Evolutionary conservation across 1,284 basidiomycete species (phyloP).

Genomic region (Fistulinella cinereoalba): DNA sequence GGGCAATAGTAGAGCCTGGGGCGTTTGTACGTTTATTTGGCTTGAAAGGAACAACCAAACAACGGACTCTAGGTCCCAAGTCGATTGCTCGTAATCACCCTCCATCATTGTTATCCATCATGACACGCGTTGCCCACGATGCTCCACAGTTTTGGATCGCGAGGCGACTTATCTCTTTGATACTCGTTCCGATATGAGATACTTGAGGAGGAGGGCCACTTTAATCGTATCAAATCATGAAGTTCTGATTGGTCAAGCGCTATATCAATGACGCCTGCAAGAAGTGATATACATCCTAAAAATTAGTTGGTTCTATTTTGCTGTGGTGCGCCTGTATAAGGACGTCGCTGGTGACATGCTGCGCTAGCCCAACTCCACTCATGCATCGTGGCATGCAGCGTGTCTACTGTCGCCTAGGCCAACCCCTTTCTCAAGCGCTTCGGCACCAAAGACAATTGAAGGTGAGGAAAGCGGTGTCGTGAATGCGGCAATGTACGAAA

Average conservation of each 20-base stretch:
- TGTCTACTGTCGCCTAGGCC: conserved; percentile 11
- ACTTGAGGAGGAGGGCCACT: no score
- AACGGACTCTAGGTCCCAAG: conserved; percentile 4
- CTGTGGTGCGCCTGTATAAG: not conserved
- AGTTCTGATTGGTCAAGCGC: conserved; percentile 10
- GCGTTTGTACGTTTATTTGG: conserved; percentile 19
- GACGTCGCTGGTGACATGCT: conserved; percentile 2
- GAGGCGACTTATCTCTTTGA: conserved; percentile 1
- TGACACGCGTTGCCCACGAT: conserved; percentile 25
- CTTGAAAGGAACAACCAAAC: conserved; percentile 5
- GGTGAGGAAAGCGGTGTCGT: conserved; percentile 33
- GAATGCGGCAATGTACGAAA: conserved; percentile 33
- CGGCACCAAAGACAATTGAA: conserved; percentile 12
- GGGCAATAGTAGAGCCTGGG: not conserved
- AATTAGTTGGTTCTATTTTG: not conserved
- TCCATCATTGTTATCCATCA: conserved; percentile 6
- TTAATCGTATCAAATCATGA: conserved; percentile 30
- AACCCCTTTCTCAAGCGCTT: conserved; percentile 11
- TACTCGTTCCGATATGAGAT: conserved; percentile 4
- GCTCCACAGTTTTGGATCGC: conserved; percentile 10
- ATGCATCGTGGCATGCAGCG: conserved; percentile 7
- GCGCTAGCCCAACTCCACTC: conserved; percentile 10
- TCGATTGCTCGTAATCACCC: no score
- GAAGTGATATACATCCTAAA: conserved; percentile 16
- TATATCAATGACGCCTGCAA: conserved; percentile 4